Evolutionary conservation across 2,329 filamentous ascomycete genomes (phyloP).

Genomic region (Fusarium algeriense): DNA sequence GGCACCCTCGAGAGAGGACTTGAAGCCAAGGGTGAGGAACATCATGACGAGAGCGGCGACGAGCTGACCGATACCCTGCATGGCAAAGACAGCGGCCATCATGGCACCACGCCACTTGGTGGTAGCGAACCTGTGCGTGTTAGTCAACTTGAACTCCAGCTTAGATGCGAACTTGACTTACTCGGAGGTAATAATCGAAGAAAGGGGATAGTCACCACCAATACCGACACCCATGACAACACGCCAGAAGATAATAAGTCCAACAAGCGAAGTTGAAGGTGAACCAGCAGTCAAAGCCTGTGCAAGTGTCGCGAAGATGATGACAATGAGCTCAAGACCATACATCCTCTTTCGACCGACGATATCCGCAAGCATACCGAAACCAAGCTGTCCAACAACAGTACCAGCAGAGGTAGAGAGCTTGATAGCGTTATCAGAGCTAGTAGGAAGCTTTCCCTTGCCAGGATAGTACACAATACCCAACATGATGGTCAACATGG

Average conservation of each 20-base stretch:
- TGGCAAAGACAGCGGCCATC: conserved; percentile 88
- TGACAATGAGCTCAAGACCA: conserved; percentile 82
- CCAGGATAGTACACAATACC: conserved; percentile 80
- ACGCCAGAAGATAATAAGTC: conserved; percentile 83
- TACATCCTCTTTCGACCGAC: conserved; percentile 80
- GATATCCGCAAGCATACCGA: conserved; percentile 82
- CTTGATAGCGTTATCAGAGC: conserved; percentile 85
- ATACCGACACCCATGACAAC: conserved; percentile 72
- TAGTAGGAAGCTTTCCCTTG: conserved; percentile 70
- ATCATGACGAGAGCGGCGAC: conserved; percentile 80
- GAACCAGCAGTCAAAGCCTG: conserved; percentile 76
- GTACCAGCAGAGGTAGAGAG: conserved; percentile 86
- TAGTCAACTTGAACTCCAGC: background rate
- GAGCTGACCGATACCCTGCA: conserved; percentile 88
- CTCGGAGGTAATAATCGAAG: conserved; percentile 86
- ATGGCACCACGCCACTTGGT: conserved; percentile 89
- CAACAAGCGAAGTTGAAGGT: conserved; percentile 71
- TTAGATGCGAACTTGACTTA: conserved; percentile 52
- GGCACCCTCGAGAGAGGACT: conserved; percentile 68
- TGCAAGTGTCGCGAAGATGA: conserved; percentile 82
- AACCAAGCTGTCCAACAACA: conserved; percentile 82
- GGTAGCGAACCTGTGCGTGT: conserved; percentile 69
- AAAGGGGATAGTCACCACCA: conserved; percentile 78
- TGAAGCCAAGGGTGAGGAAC: conserved; percentile 79
- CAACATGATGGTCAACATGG: conserved; percentile 79